Evolutionary conservation across 306 rosid species (phyloP), one percentile per base, ranked within the genome.

Genomic region (Fragaria ananassa): DNA sequence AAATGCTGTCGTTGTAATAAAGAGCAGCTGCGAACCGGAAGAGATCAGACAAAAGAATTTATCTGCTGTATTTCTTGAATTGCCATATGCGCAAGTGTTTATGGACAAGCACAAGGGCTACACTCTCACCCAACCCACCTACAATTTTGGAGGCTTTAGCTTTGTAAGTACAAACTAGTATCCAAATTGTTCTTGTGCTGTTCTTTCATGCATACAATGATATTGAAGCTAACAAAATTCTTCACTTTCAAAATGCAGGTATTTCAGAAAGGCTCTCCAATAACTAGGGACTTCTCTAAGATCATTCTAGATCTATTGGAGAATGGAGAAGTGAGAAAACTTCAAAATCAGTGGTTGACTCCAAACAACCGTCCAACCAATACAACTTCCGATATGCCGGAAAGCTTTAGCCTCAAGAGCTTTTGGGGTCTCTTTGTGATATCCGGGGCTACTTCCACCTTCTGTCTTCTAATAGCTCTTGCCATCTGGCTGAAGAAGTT

Each of bases 241-340:
- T 13, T 72, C 76, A 4, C 29, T 6, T 39, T 56, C 8, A 57
- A 11, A 19, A 57, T 79, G 83, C 89, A 90, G 97, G 79, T 79
- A 65, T 88, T 92, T 81, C 89, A 81, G 72, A 88, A 85, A 79
- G 97, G 96, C 64, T 90, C 97, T 4, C 96, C 96, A 21, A 14
- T 92, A 56, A 80, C 79, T 12, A 88, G 29, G 83, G 96, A 92
- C 72, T 53, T 90, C 65, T 87, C 96, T 5, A 68, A 56, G 75
- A 90, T 88, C 18, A 87, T 92, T 69, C 74, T 90, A 60, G 29
- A 68, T 35, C 87, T 90, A 31, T 64, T 76, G 45, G 85, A 90
- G 66, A 2, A 70, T 10, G 96, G 93, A 31, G 68, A 67, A 19
- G 0, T 93, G 19, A 83, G 42, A 62, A 6, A 0, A 10, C 75